Conservation (phyloP, 2,329 filamentous ascomycete species). For the Arthroderma sp. region DNA sequence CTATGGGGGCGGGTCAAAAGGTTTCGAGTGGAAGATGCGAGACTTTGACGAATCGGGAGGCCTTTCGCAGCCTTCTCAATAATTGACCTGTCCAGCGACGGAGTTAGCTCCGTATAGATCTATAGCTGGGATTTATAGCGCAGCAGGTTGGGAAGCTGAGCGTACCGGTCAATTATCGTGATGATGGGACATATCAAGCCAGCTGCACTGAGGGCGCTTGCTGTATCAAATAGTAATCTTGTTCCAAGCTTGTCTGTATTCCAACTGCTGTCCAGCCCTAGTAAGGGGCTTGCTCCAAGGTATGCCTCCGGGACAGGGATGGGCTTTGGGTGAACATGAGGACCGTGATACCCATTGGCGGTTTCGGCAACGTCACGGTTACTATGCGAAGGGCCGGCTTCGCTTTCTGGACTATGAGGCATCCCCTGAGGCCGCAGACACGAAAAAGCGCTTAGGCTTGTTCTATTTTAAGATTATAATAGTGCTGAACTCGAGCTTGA, state of each 20-base stretch:
- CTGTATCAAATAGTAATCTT: slow-evolving; percentile 54
- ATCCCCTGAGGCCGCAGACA: no score
- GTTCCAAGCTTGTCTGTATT: slow-evolving; percentile 61
- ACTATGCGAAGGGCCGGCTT: no score
- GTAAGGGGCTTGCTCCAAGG: not conserved
- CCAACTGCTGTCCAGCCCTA: slow-evolving; percentile 35
- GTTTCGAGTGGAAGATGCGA: slow-evolving; percentile 26
- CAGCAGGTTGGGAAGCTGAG: slow-evolving; percentile 1
- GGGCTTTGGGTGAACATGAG: slow-evolving; percentile 2
- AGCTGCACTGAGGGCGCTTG: slow-evolving; percentile 58
- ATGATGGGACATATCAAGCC: slow-evolving; percentile 70
- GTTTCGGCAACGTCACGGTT: no score
- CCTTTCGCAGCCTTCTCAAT: slow-evolving; percentile 38
- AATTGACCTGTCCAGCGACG: slow-evolving; percentile 26
- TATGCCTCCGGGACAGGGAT: slow-evolving; percentile 5
- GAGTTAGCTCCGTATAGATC: no score
- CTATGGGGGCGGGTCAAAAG: slow-evolving; percentile 27
- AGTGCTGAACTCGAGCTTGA: no score
- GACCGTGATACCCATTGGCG: slow-evolving; percentile 1
- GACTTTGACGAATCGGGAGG: slow-evolving; percentile 28
- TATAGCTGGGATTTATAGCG: no score
- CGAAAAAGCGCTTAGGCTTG: no score
- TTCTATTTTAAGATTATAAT: no score
- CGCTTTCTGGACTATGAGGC: no score
- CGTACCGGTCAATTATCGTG: slow-evolving; percentile 72